Conservation (phyloP, 768 basidiomycete genomes). For the Psilocybe cubensis region DNA sequence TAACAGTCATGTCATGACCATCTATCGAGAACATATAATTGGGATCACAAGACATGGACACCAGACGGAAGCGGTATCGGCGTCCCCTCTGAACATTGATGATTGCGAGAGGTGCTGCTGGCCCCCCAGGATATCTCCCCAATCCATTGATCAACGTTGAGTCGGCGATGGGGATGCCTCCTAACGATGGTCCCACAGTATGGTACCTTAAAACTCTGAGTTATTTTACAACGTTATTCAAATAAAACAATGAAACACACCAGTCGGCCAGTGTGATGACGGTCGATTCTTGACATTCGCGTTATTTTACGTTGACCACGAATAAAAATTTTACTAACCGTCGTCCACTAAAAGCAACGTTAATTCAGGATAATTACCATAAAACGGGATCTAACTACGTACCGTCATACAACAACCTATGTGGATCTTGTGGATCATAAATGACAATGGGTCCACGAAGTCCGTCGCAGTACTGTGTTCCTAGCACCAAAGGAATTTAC, state of each 20-base stretch:
- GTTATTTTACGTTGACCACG: not conserved
- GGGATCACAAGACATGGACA: constrained; percentile 54
- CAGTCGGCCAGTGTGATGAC: constrained; percentile 35
- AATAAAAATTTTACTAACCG: constrained; percentile 26
- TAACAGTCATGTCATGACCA: constrained; percentile 53
- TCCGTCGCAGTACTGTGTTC: constrained; percentile 59
- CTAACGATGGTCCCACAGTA: constrained; percentile 22
- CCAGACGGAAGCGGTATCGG: constrained; percentile 58
- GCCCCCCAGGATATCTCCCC: constrained; percentile 49
- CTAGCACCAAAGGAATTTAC: constrained; percentile 8
- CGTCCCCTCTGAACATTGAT: constrained; percentile 42
- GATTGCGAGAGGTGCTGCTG: constrained; percentile 41
- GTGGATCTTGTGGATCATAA: constrained; percentile 44
- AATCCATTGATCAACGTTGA: constrained; percentile 56
- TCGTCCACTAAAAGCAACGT: constrained; percentile 34
- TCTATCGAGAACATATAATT: constrained; percentile 47
- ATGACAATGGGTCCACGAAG: constrained; percentile 51
- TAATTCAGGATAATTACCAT: constrained; percentile 9
- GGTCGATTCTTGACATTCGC: constrained; percentile 28
- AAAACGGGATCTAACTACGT: constrained; percentile 16
- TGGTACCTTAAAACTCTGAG: constrained; percentile 40
- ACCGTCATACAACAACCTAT: constrained; percentile 15
- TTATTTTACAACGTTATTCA: not conserved
- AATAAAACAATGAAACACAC: constrained; percentile 19
- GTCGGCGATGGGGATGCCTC: constrained; percentile 26